A percentile compares a stretch with the other conserved stretches of the same genome.
Conservation (phyloP, 2,329 filamentous ascomycete species). For the Cordyceps pruinosa region DNA sequence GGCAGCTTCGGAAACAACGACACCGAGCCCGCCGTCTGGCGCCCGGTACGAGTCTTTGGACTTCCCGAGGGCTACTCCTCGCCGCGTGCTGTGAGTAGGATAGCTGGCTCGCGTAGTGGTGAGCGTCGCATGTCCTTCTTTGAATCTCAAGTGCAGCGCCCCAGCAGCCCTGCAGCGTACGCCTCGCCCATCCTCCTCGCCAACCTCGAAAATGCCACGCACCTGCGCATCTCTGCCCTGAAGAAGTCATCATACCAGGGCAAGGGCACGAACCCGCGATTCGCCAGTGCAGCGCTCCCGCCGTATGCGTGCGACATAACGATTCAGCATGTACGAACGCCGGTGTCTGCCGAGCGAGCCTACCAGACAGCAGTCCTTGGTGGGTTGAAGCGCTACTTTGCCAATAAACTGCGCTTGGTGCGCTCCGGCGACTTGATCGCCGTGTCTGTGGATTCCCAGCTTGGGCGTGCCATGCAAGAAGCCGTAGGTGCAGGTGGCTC, state of each 20-base stretch:
- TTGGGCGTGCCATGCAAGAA: constrained; percentile 77
- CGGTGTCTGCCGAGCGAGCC: constrained; percentile 75
- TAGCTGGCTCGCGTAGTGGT: constrained; percentile 47
- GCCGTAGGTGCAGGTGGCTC: constrained; percentile 50
- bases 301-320: constrained; percentile 70
- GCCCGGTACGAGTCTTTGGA: constrained; percentile 82
- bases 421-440: constrained; percentile 84
- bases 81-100: constrained; percentile 49
- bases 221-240: constrained; percentile 70
- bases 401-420: constrained; percentile 72
- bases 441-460: constrained; percentile 77
- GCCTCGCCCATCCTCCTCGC: constrained; percentile 80
- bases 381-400: constrained; percentile 83
- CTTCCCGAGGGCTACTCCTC: constrained; percentile 68
- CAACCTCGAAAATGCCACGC: constrained; percentile 73
- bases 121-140: constrained; percentile 55
- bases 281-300: constrained; percentile 48
- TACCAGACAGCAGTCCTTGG: constrained; percentile 82
- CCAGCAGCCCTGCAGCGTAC: constrained; percentile 56
- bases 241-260: constrained; percentile 44
- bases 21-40: constrained; percentile 61
- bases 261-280: constrained; percentile 48
- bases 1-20: constrained; percentile 50
- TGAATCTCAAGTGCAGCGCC: constrained; percentile 59
- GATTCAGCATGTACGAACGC: constrained; percentile 80